A percentile compares a stretch with the other conserved stretches of the same genome.
phyloP scores from a whole-genome alignment of 2,329 filamentous ascomycete species.

The Pseudopithomyces chartarum region DNA sequence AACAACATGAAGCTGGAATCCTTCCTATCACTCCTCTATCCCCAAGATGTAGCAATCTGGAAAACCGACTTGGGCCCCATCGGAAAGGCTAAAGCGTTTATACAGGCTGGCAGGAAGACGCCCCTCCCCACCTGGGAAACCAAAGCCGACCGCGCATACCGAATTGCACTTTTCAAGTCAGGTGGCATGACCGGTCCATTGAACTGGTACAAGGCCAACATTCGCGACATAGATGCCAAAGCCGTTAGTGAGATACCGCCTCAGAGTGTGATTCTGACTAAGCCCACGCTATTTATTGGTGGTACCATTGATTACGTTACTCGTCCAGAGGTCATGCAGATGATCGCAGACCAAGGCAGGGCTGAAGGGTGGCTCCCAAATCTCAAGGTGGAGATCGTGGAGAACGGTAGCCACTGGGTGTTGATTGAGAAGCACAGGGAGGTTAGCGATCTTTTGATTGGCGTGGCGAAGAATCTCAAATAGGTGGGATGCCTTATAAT shows the following conservation, averaged over 20 bases:
- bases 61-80: background rate
- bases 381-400: background rate
- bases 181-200: slow-evolving; percentile 9
- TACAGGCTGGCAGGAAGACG: background rate
- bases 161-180: background rate
- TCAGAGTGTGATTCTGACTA: background rate
- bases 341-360: background rate
- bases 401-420: background rate
- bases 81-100: slow-evolving; percentile 1
- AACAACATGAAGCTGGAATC: background rate
- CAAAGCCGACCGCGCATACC: background rate
- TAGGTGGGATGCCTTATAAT: too few species aligned
- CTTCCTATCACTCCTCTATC: slow-evolving; percentile 2
- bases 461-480: background rate
- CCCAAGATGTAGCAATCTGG: background rate
- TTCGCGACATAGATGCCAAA: background rate
- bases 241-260: background rate
- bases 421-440: slow-evolving; percentile 1
- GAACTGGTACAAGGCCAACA: slow-evolving; percentile 11
- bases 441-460: background rate
- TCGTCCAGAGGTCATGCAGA: background rate
- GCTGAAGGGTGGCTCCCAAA: background rate
- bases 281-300: slow-evolving; percentile 7
- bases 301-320: slow-evolving; percentile 5
- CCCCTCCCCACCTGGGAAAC: slow-evolving; percentile 1